A percentile compares a stretch with the other conserved stretches of the same genome.
Evolutionary conservation across 192 early-diverging fungal species (phyloP).

Genomic region (Anaeromyces robustus): DNA sequence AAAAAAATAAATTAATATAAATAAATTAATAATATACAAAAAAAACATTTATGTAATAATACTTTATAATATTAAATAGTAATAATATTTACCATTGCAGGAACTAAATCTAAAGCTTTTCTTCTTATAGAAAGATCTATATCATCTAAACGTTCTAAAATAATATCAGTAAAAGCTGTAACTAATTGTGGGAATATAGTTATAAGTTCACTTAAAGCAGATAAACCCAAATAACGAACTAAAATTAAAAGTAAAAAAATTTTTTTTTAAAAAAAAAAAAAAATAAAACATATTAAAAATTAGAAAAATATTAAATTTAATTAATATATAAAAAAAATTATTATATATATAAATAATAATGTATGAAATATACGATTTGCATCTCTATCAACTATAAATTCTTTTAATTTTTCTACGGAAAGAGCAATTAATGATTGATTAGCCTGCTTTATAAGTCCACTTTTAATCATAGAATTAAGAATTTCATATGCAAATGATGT

Average conservation of each 20-base stretch:
- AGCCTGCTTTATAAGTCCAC: constrained; percentile 60
- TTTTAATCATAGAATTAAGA: constrained; percentile 80
- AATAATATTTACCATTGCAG: constrained; percentile 46
- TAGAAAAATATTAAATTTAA: too few relatives aligned
- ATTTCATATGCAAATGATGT: constrained; percentile 98
- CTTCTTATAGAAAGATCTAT: constrained; percentile 80
- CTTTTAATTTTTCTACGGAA: not conserved
- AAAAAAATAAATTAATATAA: not conserved
- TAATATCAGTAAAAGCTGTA: constrained; percentile 59
- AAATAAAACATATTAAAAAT: too few relatives aligned
- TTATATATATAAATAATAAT: too few relatives aligned
- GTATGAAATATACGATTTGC: not conserved
- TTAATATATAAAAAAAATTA: too few relatives aligned
- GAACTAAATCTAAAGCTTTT: constrained; percentile 71
- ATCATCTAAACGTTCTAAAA: constrained; percentile 81
- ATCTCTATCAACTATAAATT: not conserved
- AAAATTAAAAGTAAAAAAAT: not conserved
- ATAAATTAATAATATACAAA: not conserved
- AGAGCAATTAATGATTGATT: constrained; percentile 13
- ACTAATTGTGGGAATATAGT: constrained; percentile 70
- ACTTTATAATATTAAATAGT: not conserved
- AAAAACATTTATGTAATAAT: not conserved
- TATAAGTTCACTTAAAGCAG: constrained; percentile 69
- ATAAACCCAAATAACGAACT: constrained; percentile 87
- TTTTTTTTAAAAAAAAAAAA: not conserved